Base-by-base conservation (phyloP, 1,284 basidiomycete species). In the Cryptococcus deneoformans region DNA sequence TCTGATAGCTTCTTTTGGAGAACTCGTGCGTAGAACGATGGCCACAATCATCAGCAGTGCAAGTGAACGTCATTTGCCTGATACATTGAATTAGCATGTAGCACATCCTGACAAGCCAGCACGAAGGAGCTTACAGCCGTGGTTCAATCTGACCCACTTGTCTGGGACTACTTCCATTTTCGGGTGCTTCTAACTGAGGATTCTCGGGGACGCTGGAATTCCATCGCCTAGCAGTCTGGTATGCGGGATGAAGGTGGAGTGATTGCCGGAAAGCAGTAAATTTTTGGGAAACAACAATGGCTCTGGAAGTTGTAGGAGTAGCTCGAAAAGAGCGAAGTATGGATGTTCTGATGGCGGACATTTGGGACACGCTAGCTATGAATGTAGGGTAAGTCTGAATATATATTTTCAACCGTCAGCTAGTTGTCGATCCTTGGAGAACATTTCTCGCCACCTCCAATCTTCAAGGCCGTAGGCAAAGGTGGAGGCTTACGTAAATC, bases 21-120 rank as follows among this genome's bases (percentile, higher is more conserved):
- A 98, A 98, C 62, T 90, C 84, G 69, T 98, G 95, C 9, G 90
- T 86, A 8, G 89, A 92, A 2, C 94, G 86, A 64, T 89, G 86
- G 5, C 82, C 82, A 69, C 94, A 98, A 1, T 82, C 82, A 14
- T 81, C 68, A 1, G 85, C 92, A 0, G 90, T 92, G 75, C 93
- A 96, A 6, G 92, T 96, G 69, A 95, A 93, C 0, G 89, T 91
- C 55, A 94, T 79, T 5, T 85, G 85, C 53, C 75, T 76, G 54
- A 35, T 6, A 8, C 39, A 5, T 35, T 44, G 5, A n/a, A n/a
- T 46, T 39, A 44, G 24, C 51, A 14, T 24, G 7, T 6, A 46
- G 39, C 16, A 8, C 37, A 24, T 11, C 10, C 3, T 20, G 20
- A 35, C 34, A 8, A 24, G 1, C n/a, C 42, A 2, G 20, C 20